These are phyloP conservation scores for Plectosphaerella sp. DNA, from an alignment of 2,329 filamentous ascomycete genomes.

Conservation along the genomic window DNA sequence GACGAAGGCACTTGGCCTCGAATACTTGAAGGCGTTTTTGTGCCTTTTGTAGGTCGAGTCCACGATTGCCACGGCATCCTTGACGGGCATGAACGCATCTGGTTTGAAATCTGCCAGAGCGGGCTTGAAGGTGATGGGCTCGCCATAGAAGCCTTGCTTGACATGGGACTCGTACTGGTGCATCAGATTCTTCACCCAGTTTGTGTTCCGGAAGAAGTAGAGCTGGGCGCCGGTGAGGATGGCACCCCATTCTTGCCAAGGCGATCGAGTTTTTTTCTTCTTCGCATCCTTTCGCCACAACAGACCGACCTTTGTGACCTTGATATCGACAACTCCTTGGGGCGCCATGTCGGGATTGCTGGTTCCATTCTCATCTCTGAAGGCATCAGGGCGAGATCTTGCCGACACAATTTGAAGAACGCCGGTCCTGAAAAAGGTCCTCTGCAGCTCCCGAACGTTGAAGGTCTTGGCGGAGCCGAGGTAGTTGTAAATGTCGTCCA, in stretches of 20 bases:
- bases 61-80: constrained; percentile 82
- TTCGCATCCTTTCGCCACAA: constrained; percentile 93
- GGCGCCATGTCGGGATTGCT: constrained; percentile 83
- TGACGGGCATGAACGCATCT: constrained; percentile 87
- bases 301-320: constrained; percentile 91
- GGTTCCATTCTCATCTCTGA: constrained; percentile 82
- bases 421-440: constrained; percentile 85
- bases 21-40: constrained; percentile 90
- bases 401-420: constrained; percentile 93
- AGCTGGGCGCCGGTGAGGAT: constrained; percentile 94
- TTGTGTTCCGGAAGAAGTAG: constrained; percentile 91
- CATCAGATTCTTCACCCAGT: constrained; percentile 89
- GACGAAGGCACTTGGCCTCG: constrained; percentile 70
- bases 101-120: constrained; percentile 90
- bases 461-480: constrained; percentile 70
- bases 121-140: constrained; percentile 83
- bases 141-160: constrained; percentile 69
- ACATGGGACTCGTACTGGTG: constrained; percentile 80
- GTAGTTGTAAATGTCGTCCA: constrained; percentile 91
- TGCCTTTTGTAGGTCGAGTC: constrained; percentile 90
- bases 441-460: constrained; percentile 77
- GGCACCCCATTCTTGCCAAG: constrained; percentile 98
- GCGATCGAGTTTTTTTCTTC: constrained; percentile 89
- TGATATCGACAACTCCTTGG: constrained; percentile 93
- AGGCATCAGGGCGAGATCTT: constrained; percentile 88